Conservation (phyloP, 257 asterid genomes). For the Solanum piurae region DNA sequence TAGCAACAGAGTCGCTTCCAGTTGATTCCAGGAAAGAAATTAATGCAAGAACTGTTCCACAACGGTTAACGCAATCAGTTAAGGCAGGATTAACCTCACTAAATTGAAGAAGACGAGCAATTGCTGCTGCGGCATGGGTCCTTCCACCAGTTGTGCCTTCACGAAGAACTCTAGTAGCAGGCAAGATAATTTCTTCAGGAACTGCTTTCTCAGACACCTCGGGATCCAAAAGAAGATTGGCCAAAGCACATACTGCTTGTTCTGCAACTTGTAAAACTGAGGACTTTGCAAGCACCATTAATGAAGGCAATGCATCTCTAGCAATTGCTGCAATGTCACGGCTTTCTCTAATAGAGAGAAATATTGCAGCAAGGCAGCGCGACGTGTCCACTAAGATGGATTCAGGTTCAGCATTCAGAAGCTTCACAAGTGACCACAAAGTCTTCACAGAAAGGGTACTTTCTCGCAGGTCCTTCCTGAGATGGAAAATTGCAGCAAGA, state of each 20-base stretch:
- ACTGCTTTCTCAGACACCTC: slow-evolving; percentile 67
- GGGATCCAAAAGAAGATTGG: slow-evolving; percentile 79
- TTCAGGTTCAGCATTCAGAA: slow-evolving; percentile 62
- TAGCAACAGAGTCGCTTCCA: slow-evolving; percentile 49
- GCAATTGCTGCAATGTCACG: slow-evolving; percentile 81
- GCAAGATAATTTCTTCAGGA: slow-evolving; percentile 68
- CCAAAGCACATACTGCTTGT: slow-evolving; percentile 94
- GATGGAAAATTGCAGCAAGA: slow-evolving; percentile 75
- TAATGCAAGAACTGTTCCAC: slow-evolving; percentile 87
- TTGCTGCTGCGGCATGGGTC: slow-evolving; percentile 88
- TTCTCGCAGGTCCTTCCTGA: slow-evolving; percentile 91
- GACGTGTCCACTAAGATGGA: slow-evolving; percentile 58
- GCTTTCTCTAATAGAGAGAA: slow-evolving; percentile 80
- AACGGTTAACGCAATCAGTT: slow-evolving; percentile 63
- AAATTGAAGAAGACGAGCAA: slow-evolving; percentile 77
- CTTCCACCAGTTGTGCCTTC: slow-evolving; percentile 74
- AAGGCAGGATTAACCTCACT: slow-evolving; percentile 55
- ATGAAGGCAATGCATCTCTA: slow-evolving; percentile 60
- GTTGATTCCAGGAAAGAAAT: slow-evolving; percentile 79
- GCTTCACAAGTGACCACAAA: slow-evolving; percentile 55
- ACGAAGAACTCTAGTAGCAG: slow-evolving; percentile 78
- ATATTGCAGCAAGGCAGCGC: slow-evolving; percentile 78
- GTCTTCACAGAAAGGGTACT: slow-evolving; percentile 59
- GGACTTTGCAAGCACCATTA: slow-evolving; percentile 73
- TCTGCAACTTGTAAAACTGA: slow-evolving; percentile 70